Conservation (phyloP, 208 protist species). For the Leishmania gerbilli region DNA sequence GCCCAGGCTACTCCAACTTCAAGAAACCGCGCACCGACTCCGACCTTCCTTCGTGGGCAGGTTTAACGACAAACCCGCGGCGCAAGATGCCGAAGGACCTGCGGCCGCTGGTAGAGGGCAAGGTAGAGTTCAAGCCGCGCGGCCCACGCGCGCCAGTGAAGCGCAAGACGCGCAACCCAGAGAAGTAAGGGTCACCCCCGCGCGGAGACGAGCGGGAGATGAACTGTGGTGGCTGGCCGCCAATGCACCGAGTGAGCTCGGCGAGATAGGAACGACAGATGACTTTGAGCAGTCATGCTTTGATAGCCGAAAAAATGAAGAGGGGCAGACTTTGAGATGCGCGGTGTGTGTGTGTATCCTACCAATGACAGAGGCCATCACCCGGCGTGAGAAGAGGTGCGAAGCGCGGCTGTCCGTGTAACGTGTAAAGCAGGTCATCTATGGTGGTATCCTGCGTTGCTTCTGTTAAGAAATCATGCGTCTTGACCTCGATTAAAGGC, state of each 20-base stretch:
- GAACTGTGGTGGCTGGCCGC: background rate
- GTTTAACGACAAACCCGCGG: conserved; percentile 83
- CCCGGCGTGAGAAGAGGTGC: background rate
- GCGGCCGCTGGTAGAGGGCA: conserved; percentile 71
- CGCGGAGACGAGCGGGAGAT: no score
- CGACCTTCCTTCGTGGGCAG: conserved; percentile 70
- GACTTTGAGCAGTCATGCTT: background rate
- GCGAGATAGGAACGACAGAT: background rate
- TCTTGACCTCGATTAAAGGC: background rate
- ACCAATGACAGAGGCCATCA: background rate
- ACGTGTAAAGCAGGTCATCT: background rate
- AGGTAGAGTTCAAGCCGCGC: conserved; percentile 35
- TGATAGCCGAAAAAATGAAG: background rate
- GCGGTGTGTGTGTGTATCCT: background rate
- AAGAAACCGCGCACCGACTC: conserved; percentile 36
- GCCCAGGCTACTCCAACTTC: background rate
- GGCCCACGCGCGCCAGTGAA: conserved; percentile 68
- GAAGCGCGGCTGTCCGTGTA: background rate
- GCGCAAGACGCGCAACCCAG: conserved; percentile 79
- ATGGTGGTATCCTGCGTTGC: background rate
- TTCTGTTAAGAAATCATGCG: background rate
- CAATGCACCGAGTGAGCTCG: background rate
- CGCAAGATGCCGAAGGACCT: conserved; percentile 87
- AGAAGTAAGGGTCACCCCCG: conserved; percentile 41
- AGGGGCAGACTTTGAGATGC: background rate